Evolutionary conservation across 129 eudicot genomes (phyloP).

Genomic region (Flaveria trinervia): DNA sequence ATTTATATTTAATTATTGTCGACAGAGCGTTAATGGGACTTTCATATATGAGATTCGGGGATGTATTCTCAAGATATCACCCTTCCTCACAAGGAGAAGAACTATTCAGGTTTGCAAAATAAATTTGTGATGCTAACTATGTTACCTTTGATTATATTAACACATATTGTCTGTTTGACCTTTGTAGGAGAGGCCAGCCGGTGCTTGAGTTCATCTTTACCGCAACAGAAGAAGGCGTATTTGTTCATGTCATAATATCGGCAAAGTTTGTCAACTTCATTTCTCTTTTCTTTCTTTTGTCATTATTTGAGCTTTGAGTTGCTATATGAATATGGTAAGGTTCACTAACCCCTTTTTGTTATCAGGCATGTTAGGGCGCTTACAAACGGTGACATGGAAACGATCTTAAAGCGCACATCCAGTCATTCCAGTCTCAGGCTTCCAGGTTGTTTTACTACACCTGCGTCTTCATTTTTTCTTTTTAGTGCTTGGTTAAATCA

Average conservation of each 20-base stretch:
- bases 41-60: conserved; percentile 91
- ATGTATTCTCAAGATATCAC: conserved; percentile 79
- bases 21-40: conserved; percentile 75
- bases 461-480: conserved; percentile 2
- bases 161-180: not conserved
- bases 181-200: conserved; percentile 91
- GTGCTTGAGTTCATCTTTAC: conserved; percentile 86
- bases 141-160: not conserved
- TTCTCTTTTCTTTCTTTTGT: conserved; percentile 1
- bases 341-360: conserved; percentile 20
- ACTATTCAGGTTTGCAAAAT: conserved; percentile 63
- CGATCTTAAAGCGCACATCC: conserved; percentile 56
- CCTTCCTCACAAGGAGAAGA: conserved; percentile 87
- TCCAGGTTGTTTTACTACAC: conserved; percentile 60
- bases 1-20: conserved; percentile 12
- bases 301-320: conserved; percentile 1
- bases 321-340: conserved; percentile 1
- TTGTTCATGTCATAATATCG: conserved; percentile 84
- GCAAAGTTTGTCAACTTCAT: conserved; percentile 65
- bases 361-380: conserved; percentile 83
- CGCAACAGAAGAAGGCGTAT: conserved; percentile 88
- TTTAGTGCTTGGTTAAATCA: conserved; percentile 17
- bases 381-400: conserved; percentile 74
- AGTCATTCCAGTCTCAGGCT: conserved; percentile 46
- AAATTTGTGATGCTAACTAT: not conserved